Percentiles rank a stretch among this genome's conserved stretches.
phyloP scores from a whole-genome alignment of 139 green algal species.

The Medakamo hakoo region DNA sequence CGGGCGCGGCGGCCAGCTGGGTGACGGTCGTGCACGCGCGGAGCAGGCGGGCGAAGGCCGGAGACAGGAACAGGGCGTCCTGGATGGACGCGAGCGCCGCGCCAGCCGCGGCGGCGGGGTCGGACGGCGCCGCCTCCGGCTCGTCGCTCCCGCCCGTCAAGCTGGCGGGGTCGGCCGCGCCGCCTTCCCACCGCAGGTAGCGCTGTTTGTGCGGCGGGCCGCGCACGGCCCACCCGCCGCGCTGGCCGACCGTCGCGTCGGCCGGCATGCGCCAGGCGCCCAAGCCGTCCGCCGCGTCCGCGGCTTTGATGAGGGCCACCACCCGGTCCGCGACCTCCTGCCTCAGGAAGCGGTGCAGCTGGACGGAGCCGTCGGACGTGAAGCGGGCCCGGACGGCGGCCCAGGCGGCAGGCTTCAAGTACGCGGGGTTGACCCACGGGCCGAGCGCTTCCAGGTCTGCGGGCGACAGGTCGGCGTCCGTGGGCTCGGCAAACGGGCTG shows the following conservation, averaged over 20 bases:
- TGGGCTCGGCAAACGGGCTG: constrained; percentile 4
- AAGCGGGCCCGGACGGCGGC: constrained; percentile 42
- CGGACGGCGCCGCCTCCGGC: neutral
- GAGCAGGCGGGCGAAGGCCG: constrained; percentile 47
- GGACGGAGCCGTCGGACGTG: constrained; percentile 44
- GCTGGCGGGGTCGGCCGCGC: constrained; percentile 1
- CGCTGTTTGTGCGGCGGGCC: constrained; percentile 74
- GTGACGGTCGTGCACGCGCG: constrained; percentile 25
- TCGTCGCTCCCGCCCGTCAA: neutral
- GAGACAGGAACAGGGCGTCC: constrained; percentile 30
- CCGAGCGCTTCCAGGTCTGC: constrained; percentile 35
- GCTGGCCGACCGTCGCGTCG: constrained; percentile 23
- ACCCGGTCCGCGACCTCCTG: constrained; percentile 3
- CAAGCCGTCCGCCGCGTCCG: constrained; percentile 31
- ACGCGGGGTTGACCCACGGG: constrained; percentile 54
- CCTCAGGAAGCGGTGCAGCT: constrained; percentile 53
- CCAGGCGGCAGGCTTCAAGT: constrained; percentile 30
- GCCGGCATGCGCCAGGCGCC: constrained; percentile 16
- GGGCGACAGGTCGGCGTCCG: constrained; percentile 12
- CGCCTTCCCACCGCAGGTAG: constrained; percentile 35
- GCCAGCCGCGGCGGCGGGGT: constrained; percentile 9
- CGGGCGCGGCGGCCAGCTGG: constrained; percentile 17
- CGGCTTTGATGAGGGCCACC: constrained; percentile 6
- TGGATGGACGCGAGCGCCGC: constrained; percentile 14
- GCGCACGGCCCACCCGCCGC: constrained; percentile 31